These are phyloP conservation scores for Cystofilobasidium capitatum DNA, from an alignment of 768 basidiomycete genomes.

Conservation along the genomic window DNA sequence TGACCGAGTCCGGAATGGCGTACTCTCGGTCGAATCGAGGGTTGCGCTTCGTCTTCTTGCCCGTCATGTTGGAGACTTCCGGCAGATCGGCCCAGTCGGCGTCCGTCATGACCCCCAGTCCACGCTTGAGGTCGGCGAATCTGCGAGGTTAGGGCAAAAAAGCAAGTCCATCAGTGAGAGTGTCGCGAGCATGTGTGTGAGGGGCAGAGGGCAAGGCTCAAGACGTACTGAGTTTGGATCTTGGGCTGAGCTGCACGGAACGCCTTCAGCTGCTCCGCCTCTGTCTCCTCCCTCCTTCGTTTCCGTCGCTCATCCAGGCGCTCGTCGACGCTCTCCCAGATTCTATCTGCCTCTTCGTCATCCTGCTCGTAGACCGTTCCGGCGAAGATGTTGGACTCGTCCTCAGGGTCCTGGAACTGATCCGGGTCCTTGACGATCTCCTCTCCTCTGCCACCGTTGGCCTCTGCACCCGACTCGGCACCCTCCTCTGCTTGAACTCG, in stretches of 20 bases:
- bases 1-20: conserved; percentile 85
- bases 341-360: conserved; percentile 91
- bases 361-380: conserved; percentile 94
- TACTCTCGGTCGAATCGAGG: conserved; percentile 54
- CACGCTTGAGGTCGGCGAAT: conserved; percentile 89
- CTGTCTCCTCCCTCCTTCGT: conserved; percentile 66
- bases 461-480: conserved; percentile 45
- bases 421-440: conserved; percentile 72
- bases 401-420: conserved; percentile 92
- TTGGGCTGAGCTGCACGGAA: conserved; percentile 82
- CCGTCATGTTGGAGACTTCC: conserved; percentile 89
- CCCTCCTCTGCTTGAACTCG: conserved; percentile 78
- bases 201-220: not conserved
- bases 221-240: conserved; percentile 64
- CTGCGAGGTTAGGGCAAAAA: not conserved
- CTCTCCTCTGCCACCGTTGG: conserved; percentile 75
- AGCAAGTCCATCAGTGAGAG: not conserved
- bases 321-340: conserved; percentile 83
- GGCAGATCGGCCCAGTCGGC: conserved; percentile 90
- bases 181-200: not conserved
- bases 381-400: conserved; percentile 90
- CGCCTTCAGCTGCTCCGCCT: conserved; percentile 61
- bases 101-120: conserved; percentile 73
- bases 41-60: conserved; percentile 64
- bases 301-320: conserved; percentile 80